Base-by-base conservation (phyloP, 176 grass and related monocot genomes). In the Hordeum marinum region DNA sequence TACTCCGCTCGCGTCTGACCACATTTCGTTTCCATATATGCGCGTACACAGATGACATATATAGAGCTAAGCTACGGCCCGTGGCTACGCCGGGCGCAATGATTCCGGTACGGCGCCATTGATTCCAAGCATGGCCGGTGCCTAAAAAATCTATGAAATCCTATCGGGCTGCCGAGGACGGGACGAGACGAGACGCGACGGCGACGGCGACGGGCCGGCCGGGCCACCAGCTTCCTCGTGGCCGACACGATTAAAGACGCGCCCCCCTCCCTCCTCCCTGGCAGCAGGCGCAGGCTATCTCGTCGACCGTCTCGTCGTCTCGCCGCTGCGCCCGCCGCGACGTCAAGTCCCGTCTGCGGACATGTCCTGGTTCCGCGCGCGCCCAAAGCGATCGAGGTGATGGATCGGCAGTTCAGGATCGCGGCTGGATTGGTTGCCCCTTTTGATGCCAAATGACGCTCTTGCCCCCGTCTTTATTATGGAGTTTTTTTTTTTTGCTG, bases 261-360 rank as follows among this genome's bases (percentile, higher is more conserved):
- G 52, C 73, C 55, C 50, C 58, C 31, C 45, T 50, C 15, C 48
- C 6, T 15, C 36, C 81, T 48, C 84, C 65, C 36, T 70, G 31
- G 13, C 63, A 31, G 27, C 13, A 7, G 27, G 31, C 31, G 31
- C 46, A 50, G 48, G 0, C 48, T 52, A 52, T 52, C 48, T 52
- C 48, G 48, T 52, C 48, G 15, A 2, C 7, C 15, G 31, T 77
- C 45, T 68, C 85, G 69, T 72, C 65, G 32, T 18, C 55, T 58
- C 66, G 40, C 50, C 58, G 39, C 70, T 80, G 31, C 46, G 14
- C 14, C 14, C 39, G 43, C 23, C 6, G 6, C 24, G 6, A 12
- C 27, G 82, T 93, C 85, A 57, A 62, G 88, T 94, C 92, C 71
- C 74, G 82, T 91, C 80, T 9, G 37, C 21, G 50, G 76, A 79